phyloP scores from a whole-genome alignment of 2,329 filamentous ascomycete genomes.

The Fusarium equiseti region DNA sequence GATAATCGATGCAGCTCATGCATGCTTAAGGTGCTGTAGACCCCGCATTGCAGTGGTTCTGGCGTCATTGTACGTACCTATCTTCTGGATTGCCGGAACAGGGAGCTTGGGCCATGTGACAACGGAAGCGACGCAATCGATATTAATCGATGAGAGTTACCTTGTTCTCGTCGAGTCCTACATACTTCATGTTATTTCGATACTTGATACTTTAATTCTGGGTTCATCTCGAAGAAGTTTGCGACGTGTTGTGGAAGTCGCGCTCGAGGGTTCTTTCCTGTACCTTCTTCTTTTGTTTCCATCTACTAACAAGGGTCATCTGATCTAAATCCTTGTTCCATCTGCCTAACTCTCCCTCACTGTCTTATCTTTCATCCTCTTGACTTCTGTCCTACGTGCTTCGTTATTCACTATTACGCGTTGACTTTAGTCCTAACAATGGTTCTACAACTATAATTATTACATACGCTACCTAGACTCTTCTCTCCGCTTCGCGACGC shows the following conservation, averaged over 20 bases:
- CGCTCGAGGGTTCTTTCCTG: constrained; percentile 8
- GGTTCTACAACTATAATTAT: constrained; percentile 27
- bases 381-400: constrained; percentile 27
- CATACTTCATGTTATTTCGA: constrained; percentile 24
- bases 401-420: constrained; percentile 21
- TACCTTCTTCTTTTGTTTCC: constrained; percentile 23
- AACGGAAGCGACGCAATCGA: constrained; percentile 27
- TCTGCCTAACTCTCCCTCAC: constrained; percentile 31
- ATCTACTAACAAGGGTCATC: constrained; percentile 26
- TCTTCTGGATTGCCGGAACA: constrained; percentile 8
- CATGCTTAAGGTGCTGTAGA: constrained; percentile 22
- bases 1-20: constrained; percentile 38
- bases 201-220: constrained; percentile 3
- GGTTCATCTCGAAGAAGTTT: constrained; percentile 11
- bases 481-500: constrained; percentile 6
- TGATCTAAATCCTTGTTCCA: constrained; percentile 21
- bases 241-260: constrained; percentile 20
- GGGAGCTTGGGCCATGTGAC: constrained; percentile 47
- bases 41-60: constrained; percentile 34
- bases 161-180: constrained; percentile 29
- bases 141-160: constrained; percentile 20
- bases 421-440: constrained; percentile 18
- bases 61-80: constrained; percentile 40
- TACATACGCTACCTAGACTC: constrained; percentile 7
- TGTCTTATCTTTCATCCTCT: constrained; percentile 27